A percentile compares a stretch with the other conserved stretches of the same genome.
Conservation (phyloP, 345 rosid genomes). For the Moricandia arvensis region DNA sequence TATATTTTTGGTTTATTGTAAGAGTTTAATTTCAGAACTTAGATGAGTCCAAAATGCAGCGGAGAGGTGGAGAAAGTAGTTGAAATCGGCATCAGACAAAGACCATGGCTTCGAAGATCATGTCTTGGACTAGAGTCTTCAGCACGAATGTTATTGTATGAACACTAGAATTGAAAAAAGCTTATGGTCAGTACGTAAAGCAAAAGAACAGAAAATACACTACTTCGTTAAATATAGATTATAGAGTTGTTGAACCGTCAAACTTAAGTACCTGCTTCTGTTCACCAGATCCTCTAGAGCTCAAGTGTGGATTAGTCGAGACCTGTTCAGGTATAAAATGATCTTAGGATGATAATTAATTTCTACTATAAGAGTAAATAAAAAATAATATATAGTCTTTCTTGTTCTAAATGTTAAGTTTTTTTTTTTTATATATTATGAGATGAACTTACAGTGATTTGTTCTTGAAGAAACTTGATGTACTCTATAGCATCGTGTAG, state of each 20-base stretch:
- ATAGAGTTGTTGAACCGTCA: slow-evolving; percentile 23
- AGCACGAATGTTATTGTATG: neutral
- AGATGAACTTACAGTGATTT: slow-evolving; percentile 54
- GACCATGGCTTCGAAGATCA: slow-evolving; percentile 74
- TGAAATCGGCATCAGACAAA: slow-evolving; percentile 77
- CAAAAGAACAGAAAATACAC: slow-evolving; percentile 8
- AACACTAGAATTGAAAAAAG: slow-evolving; percentile 16
- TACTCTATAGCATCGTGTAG: slow-evolving; percentile 85
- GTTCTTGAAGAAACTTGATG: slow-evolving; percentile 79
- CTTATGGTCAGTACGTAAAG: neutral
- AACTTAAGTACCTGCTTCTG: slow-evolving; percentile 63
- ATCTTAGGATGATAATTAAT: neutral
- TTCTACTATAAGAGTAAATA: neutral
- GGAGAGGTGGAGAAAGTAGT: slow-evolving; percentile 55
- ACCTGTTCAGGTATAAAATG: slow-evolving; percentile 35
- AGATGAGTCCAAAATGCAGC: slow-evolving; percentile 62
- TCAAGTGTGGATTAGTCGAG: slow-evolving; percentile 58
- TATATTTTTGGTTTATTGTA: slow-evolving; percentile 39
- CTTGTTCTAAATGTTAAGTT: neutral
- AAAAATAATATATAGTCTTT: neutral
- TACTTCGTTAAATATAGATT: neutral
- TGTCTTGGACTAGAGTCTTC: slow-evolving; percentile 42
- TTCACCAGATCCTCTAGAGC: slow-evolving; percentile 53
- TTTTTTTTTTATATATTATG: neutral
- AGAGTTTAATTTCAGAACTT: slow-evolving; percentile 45